Evolutionary conservation across 371 early-diverging fungal species (phyloP), one percentile per base, ranked within the genome.

Genomic region (Batrachochytrium dendrobatidis): DNA sequence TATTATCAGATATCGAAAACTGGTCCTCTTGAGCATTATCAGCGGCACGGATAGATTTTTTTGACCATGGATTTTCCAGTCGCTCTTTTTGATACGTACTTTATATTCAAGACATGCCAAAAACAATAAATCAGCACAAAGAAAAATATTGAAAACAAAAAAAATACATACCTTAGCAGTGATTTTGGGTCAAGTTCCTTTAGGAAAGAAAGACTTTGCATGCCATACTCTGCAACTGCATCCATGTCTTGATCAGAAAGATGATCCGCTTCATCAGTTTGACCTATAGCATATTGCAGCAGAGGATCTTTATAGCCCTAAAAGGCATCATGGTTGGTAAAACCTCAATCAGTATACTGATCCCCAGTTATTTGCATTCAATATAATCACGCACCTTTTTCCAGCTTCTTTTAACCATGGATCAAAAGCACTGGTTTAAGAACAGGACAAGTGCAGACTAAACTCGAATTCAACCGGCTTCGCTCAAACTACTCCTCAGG

Each of bases 221-320:
- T 52, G 32, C 72, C 75, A 50, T 68, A 73, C 58, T 75, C 70
- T 12, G 63, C 59, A 3, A 73, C 48, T 10, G 72, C 26, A 8
- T 62, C 69, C 64, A 70, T 26, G 55, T 77, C 77, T 35, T 74
- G 67, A 26, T 74, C 77, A 28, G 56, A 61, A 12, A 74, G 53
- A 8, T 58, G 53, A 49, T 62, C 57, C 43, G 70, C 69, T 15
- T 66, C 60, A 32, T 69, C 63, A n/a, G n/a, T n/a, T n/a, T n/a
- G n/a, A n/a, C n/a, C n/a, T n/a, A n/a, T n/a, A n/a, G n/a, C n/a
- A n/a, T n/a, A n/a, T n/a, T n/a, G n/a, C n/a, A n/a, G n/a, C n/a
- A n/a, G n/a, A n/a, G n/a, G n/a, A n/a, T n/a, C n/a, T n/a, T n/a
- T n/a, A n/a, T n/a, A n/a, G n/a, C n/a, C n/a, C n/a, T n/a, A n/a